Conservation (phyloP, 148 eudicot species). For the Rhododendron molle region DNA sequence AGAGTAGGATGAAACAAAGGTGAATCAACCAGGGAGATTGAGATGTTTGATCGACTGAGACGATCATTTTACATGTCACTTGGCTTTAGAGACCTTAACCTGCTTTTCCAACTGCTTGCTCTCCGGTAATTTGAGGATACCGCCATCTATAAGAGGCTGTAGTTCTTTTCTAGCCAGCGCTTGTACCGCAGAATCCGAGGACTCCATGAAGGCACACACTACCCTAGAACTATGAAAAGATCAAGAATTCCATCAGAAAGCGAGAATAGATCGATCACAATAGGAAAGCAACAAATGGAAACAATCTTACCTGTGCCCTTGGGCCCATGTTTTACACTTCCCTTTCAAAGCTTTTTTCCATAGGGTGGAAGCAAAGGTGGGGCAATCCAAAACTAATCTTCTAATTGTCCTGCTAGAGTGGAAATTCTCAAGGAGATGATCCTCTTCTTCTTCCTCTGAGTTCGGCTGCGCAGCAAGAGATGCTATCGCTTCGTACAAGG, state of each 20-base stretch:
- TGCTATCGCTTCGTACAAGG: constrained; percentile 58
- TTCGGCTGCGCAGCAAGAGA: constrained; percentile 60
- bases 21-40: background rate
- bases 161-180: constrained; percentile 55
- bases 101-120: constrained; percentile 24
- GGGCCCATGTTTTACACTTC: constrained; percentile 61
- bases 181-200: constrained; percentile 44
- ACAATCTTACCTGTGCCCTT: constrained; percentile 74
- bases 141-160: constrained; percentile 64
- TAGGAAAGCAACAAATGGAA: background rate
- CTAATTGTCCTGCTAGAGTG: constrained; percentile 85
- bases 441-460: constrained; percentile 51
- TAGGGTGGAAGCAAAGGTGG: constrained; percentile 63
- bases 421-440: constrained; percentile 77
- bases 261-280: background rate
- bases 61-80: background rate
- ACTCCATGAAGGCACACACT: constrained; percentile 65
- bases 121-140: constrained; percentile 50
- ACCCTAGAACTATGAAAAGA: constrained; percentile 56
- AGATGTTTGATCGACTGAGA: background rate
- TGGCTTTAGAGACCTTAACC: background rate
- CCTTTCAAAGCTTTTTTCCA: constrained; percentile 78
- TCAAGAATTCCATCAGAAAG: background rate
- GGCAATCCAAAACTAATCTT: constrained; percentile 74
- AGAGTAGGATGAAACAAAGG: background rate